Evolutionary conservation across 2,329 filamentous ascomycete genomes (phyloP), one percentile per base, ranked within the genome.

Genomic region (Microcyclosporella mali): DNA sequence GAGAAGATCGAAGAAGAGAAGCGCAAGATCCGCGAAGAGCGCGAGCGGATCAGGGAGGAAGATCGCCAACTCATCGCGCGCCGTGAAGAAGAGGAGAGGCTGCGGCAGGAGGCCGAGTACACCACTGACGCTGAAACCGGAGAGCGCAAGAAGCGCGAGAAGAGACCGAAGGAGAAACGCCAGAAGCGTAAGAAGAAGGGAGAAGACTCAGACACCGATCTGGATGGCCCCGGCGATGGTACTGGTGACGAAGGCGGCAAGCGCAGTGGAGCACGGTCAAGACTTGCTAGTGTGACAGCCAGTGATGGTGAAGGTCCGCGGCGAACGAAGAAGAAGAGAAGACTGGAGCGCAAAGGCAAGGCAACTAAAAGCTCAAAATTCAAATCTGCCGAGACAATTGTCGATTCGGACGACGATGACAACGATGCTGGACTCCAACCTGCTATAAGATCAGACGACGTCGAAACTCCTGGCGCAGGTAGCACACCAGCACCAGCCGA

Each of bases 321-420:
- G 16, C 81, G 67, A 15, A 66, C 66, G 41, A 77, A 76, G 66
- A 82, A 82, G 68, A 75, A 76, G 60, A 71, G 78, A 62, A 75
- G 75, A 57, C 57, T 82, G 40, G 77, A 80, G 54, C 66, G 76
- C 46, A 77, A 77, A 58, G 56, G 60, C 53, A 56, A 59, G 49
- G 66, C 63, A 38, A 52, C 66, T 65, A 58, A 56, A 45, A 56
- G 48, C 35, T 53, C 51, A 63, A 94, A 94, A 66, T 94, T 79
- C 73, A 95, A 95, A 75, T 89, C 84, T 38, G 81, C 78, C 1
- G 88, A 94, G 66, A 79, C 88, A 49, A 81, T 95, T 19, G 83
- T 87, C 33, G 85, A 90, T 50, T 87, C 82, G 47, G 82, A 85
- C 51, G 78, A 77, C 12, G 77, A 77, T 10, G 77, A 77, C 11